Conservation (phyloP, 768 basidiomycete genomes). For the Tylopilus sp. region DNA sequence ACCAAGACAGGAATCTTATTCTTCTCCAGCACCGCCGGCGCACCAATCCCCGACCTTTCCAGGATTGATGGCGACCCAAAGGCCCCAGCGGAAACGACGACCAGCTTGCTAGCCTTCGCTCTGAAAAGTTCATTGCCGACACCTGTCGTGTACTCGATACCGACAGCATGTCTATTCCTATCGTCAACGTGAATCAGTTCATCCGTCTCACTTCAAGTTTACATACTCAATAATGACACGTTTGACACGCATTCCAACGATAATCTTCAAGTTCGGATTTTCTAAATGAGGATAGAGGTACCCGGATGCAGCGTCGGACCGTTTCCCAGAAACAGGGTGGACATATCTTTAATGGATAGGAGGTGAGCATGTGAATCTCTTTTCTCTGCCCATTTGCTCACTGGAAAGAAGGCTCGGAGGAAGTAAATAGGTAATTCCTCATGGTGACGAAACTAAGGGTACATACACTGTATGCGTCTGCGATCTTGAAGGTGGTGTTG, state of each 20-base stretch:
- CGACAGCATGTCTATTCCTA: conserved; percentile 36
- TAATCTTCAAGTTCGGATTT: conserved; percentile 29
- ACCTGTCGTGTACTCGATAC: conserved; percentile 35
- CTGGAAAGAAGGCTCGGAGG: conserved; percentile 16
- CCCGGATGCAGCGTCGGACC: conserved; percentile 32
- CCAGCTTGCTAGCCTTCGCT: conserved; percentile 34
- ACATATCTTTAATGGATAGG: conserved; percentile 43
- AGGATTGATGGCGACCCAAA: conserved; percentile 57
- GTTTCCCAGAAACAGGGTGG: conserved; percentile 38
- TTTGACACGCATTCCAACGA: conserved; percentile 23
- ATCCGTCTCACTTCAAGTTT: not conserved
- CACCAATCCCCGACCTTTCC: conserved; percentile 69
- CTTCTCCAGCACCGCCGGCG: conserved; percentile 41
- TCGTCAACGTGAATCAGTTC: not conserved
- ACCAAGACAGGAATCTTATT: conserved; percentile 47
- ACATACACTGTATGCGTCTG: conserved; percentile 25
- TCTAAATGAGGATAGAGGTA: conserved; percentile 35
- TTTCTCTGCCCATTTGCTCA: not conserved
- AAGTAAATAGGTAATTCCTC: not conserved
- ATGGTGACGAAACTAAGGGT: not conserved
- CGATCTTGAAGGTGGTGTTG: conserved; percentile 40
- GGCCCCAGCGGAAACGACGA: conserved; percentile 52
- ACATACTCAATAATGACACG: conserved; percentile 7
- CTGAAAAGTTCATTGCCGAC: conserved; percentile 1
- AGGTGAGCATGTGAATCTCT: not conserved